Percentiles rank a stretch among this genome's conserved stretches.
phyloP scores from a whole-genome alignment of 1,284 basidiomycete species.

The Sporisorium sorghi region DNA sequence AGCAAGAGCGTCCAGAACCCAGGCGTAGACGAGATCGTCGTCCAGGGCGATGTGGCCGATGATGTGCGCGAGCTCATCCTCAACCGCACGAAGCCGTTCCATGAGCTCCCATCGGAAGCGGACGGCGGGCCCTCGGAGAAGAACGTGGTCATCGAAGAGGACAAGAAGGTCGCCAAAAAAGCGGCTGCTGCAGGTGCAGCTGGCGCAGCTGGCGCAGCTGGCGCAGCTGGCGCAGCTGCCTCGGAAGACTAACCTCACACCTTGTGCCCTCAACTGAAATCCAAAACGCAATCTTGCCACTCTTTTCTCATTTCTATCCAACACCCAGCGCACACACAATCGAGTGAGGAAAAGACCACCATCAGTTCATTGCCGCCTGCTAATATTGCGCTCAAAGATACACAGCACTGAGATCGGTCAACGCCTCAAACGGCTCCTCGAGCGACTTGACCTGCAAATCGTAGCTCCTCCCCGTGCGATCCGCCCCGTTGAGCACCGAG shows the following conservation, averaged over 20 bases:
- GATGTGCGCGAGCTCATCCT: constrained; percentile 61
- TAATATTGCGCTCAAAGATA: constrained; percentile 44
- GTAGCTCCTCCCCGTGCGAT: constrained; percentile 58
- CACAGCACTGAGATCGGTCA: constrained; percentile 53
- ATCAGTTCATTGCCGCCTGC: neutral
- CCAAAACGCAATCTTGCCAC: neutral
- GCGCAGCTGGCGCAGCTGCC: constrained; percentile 16
- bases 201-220: constrained; percentile 23
- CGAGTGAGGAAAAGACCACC: neutral
- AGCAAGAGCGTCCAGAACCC: constrained; percentile 65
- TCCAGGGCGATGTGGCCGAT: constrained; percentile 68
- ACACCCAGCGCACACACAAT: neutral
- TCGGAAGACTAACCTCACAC: constrained; percentile 20
- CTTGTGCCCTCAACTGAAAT: neutral
- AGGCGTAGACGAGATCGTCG: constrained; percentile 65
- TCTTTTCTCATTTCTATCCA: neutral
- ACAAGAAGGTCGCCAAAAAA: constrained; percentile 61
- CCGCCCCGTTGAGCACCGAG: constrained; percentile 63
- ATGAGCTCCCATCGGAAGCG: constrained; percentile 59
- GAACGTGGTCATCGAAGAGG: constrained; percentile 66
- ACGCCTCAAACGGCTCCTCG: constrained; percentile 57
- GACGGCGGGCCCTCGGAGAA: constrained; percentile 59
- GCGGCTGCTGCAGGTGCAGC: constrained; percentile 35
- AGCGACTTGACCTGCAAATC: constrained; percentile 62
- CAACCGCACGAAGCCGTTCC: constrained; percentile 62